A percentile compares a stretch with the other conserved stretches of the same genome.
Conservation (phyloP, 164 flowering plant genomes). For the Annona squamosa region DNA sequence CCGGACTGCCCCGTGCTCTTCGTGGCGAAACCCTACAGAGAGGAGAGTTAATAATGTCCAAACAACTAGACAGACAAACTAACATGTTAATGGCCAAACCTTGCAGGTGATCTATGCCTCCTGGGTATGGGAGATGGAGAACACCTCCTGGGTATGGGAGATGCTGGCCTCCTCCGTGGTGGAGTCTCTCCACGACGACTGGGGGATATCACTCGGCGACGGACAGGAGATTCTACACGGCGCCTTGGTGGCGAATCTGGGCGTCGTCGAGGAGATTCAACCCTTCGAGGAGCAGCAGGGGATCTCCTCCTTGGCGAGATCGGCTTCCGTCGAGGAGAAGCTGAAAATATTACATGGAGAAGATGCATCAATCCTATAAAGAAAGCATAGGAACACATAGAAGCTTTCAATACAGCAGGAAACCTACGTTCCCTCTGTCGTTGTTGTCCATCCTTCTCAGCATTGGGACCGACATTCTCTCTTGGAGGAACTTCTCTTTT, state of each 20-base stretch:
- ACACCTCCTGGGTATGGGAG: slow-evolving; percentile 67
- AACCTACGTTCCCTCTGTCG: slow-evolving; percentile 53
- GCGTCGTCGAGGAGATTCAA: slow-evolving; percentile 65
- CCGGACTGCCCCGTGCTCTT: slow-evolving; percentile 81
- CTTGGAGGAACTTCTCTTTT: slow-evolving; percentile 54
- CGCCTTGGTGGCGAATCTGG: slow-evolving; percentile 54
- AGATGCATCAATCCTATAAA: not conserved
- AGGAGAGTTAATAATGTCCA: slow-evolving; percentile 2
- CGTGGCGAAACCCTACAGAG: slow-evolving; percentile 53
- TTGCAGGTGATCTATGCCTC: slow-evolving; percentile 69
- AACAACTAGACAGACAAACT: not conserved
- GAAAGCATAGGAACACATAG: not conserved
- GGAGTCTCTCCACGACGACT: slow-evolving; percentile 68
- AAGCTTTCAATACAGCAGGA: not conserved
- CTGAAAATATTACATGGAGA: slow-evolving; percentile 24
- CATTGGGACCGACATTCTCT: slow-evolving; percentile 47
- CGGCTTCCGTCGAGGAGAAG: slow-evolving; percentile 72
- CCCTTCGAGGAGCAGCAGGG: slow-evolving; percentile 55
- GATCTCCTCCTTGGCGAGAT: slow-evolving; percentile 71
- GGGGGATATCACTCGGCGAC: slow-evolving; percentile 58
- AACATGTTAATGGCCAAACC: slow-evolving; percentile 29
- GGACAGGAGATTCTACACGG: slow-evolving; percentile 62
- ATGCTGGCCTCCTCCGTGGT: slow-evolving; percentile 73
- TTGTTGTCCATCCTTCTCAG: slow-evolving; percentile 60
- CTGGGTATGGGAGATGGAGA: slow-evolving; percentile 72